Percentiles rank a stretch among this genome's conserved stretches.
Conservation (phyloP, 768 basidiomycete genomes). For the Boletus edulis region DNA sequence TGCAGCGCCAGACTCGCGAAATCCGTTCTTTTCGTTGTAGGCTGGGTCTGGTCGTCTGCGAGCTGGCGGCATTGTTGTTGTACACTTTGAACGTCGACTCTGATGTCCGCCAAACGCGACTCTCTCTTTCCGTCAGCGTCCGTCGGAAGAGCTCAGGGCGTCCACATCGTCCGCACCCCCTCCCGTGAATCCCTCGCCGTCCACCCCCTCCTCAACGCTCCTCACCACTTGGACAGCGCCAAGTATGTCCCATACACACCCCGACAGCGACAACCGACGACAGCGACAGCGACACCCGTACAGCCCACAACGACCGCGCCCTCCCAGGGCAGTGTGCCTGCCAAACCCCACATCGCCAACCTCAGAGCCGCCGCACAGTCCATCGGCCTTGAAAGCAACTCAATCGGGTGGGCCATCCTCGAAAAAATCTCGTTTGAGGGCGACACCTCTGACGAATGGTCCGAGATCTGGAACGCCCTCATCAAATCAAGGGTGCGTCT, state of each 20-base stretch:
- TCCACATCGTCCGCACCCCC: conserved; percentile 38
- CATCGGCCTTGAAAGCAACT: conserved; percentile 61
- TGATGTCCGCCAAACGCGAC: conserved; percentile 33
- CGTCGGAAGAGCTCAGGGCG: neutral
- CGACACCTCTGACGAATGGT: conserved; percentile 59
- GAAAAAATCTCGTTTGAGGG: conserved; percentile 61
- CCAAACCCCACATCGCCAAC: conserved; percentile 66
- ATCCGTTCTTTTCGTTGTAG: conserved; percentile 19
- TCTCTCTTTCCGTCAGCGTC: neutral
- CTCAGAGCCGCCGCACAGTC: conserved; percentile 70
- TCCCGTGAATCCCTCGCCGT: conserved; percentile 57
- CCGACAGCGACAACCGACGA: conserved; percentile 56
- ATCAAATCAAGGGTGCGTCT: conserved; percentile 62
- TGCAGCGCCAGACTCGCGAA: conserved; percentile 15
- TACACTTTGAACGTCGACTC: conserved; percentile 1
- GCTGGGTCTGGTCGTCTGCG: conserved; percentile 8
- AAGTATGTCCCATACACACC: conserved; percentile 80
- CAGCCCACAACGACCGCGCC: neutral
- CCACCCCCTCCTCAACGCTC: conserved; percentile 59
- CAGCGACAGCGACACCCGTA: conserved; percentile 21
- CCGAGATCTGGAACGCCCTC: conserved; percentile 63
- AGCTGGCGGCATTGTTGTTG: too few species aligned
- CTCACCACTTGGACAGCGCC: conserved; percentile 16
- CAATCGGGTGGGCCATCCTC: conserved; percentile 74
- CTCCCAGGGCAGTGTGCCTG: neutral